Conservation (phyloP, 73 alveolate species). For the Paramecium sonneborni region DNA sequence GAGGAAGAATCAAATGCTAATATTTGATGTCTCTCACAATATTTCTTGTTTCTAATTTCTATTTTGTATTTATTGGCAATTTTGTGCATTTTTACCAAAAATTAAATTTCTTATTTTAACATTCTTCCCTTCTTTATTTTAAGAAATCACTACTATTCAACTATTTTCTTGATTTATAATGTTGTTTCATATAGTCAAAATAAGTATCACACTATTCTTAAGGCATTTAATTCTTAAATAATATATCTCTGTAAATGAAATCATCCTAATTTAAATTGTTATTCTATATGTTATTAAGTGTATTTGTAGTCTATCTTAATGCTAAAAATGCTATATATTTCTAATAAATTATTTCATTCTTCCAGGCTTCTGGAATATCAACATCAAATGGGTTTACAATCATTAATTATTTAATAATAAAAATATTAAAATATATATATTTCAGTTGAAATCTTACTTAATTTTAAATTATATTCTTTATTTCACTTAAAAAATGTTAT, state of each 20-base stretch:
- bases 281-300: background rate
- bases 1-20: background rate
- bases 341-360: slow-evolving; percentile 26
- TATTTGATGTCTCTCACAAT: background rate
- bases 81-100: slow-evolving; percentile 41
- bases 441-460: too few relatives aligned
- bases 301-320: background rate
- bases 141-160: background rate
- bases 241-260: slow-evolving; percentile 1
- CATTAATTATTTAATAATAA: background rate
- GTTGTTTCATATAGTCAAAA: slow-evolving; percentile 13
- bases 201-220: background rate
- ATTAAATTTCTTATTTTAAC: slow-evolving; percentile 45
- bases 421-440: too few relatives aligned
- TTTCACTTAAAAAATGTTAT: too few relatives aligned
- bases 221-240: slow-evolving; percentile 3
- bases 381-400: background rate
- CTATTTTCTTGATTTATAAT: background rate
- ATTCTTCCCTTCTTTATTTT: slow-evolving; percentile 33
- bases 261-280: background rate
- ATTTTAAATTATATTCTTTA: too few relatives aligned
- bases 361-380: slow-evolving; percentile 50
- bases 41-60: background rate
- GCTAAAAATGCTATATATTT: background rate
- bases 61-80: slow-evolving; percentile 14